These are phyloP conservation scores for Rubroshorea leprosula DNA, from an alignment of 345 rosid species.

Conservation along the genomic window DNA sequence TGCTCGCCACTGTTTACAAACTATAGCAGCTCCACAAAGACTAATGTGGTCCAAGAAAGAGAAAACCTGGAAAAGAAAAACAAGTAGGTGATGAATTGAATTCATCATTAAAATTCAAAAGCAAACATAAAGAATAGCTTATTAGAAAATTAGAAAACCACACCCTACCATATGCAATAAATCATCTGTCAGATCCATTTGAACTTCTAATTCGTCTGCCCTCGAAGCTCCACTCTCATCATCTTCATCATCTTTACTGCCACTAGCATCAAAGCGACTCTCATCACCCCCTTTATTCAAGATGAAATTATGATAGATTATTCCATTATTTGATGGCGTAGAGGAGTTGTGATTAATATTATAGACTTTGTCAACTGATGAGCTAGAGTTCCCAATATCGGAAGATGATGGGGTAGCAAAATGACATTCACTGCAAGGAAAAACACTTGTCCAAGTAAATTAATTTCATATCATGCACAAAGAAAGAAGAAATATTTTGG, in stretches of 20 bases:
- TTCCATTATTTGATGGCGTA: conserved; percentile 31
- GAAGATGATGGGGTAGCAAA: conserved; percentile 24
- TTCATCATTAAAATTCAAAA: not conserved
- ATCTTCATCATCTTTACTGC: conserved; percentile 43
- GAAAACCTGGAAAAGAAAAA: conserved; percentile 56
- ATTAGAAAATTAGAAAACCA: not conserved
- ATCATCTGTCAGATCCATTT: conserved; percentile 93
- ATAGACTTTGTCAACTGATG: conserved; percentile 27
- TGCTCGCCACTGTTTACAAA: conserved; percentile 89
- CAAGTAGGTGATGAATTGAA: not conserved
- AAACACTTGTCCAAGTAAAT: no score
- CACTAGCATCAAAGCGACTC: conserved; percentile 25
- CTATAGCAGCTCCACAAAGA: conserved; percentile 87
- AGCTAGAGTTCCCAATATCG: conserved; percentile 35
- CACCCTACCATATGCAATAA: conserved; percentile 75
- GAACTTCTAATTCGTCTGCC: conserved; percentile 52
- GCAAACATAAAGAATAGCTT: not conserved
- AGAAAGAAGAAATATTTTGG: no score
- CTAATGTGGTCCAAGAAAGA: conserved; percentile 70
- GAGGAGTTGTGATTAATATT: conserved; percentile 31
- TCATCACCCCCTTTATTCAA: conserved; percentile 48
- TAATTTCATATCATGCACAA: no score
- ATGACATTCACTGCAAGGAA: conserved; percentile 35
- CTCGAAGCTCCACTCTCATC: conserved; percentile 41
- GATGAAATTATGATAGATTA: conserved; percentile 52